phyloP scores from a whole-genome alignment of 768 basidiomycete species.

The Lactarius psammicola region DNA sequence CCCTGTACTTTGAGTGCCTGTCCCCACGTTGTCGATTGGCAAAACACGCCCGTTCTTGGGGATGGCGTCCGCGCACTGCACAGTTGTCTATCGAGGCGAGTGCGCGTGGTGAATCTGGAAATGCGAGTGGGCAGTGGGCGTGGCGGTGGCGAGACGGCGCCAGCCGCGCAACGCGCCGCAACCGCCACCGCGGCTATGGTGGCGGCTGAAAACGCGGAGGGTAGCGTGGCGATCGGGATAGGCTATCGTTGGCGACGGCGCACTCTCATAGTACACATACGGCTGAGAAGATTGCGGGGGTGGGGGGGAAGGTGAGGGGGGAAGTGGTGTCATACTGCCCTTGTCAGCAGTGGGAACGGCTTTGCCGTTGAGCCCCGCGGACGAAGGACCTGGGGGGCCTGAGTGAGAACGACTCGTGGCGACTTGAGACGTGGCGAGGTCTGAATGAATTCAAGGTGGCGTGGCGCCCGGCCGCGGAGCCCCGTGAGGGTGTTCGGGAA shows the following conservation, averaged over 20 bases:
- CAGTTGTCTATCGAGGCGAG: slow-evolving; percentile 49
- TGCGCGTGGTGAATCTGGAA: slow-evolving; percentile 44
- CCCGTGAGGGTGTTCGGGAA: slow-evolving; percentile 4
- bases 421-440: slow-evolving; percentile 35
- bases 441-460: slow-evolving; percentile 27
- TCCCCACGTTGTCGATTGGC: not conserved
- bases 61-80: slow-evolving; percentile 47
- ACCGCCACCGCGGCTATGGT: slow-evolving; percentile 18
- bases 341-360: slow-evolving; percentile 14
- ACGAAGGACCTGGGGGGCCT: slow-evolving; percentile 32
- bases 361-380: slow-evolving; percentile 20
- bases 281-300: slow-evolving; percentile 14
- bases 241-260: slow-evolving; percentile 18
- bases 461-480: slow-evolving; percentile 15
- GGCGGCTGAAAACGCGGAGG: slow-evolving; percentile 20
- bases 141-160: slow-evolving; percentile 25
- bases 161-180: slow-evolving; percentile 17
- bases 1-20: slow-evolving; percentile 14
- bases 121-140: slow-evolving; percentile 24
- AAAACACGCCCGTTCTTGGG: slow-evolving; percentile 31
- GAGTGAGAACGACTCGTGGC: slow-evolving; percentile 38
- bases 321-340: slow-evolving; percentile 27
- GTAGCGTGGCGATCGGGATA: slow-evolving; percentile 24
- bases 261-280: slow-evolving; percentile 29
- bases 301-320: slow-evolving; percentile 23